Evolutionary conservation across 495 filamentous ascomycete genomes (phyloP), one percentile per base, ranked within the genome.

Genomic region (Aspergillus affinis): DNA sequence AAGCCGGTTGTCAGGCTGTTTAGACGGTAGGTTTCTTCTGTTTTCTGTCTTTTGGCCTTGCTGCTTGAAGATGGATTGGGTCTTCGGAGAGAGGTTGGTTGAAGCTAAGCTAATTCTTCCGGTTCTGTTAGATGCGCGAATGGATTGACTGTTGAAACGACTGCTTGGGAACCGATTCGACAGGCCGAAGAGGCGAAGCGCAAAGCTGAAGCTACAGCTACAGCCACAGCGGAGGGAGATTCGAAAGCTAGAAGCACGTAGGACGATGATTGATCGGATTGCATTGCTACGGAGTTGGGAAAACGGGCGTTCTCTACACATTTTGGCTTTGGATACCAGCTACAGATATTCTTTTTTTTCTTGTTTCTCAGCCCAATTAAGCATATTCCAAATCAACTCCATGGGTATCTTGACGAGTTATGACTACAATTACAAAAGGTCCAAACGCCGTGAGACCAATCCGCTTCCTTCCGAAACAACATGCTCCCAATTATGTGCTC

Each of bases 141-240:
- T 66, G 86, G 82, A 56, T 85, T 93, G 70, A 89, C 81, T 61
- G 88, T 92, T 10, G 92, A 96, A 73, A 95, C 91, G 23, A 95
- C 91, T 21, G 76, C 82, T 51, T 93, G 89, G 89, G 90, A 94
- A 57, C 70, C 69, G 20, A 57, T 76, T 10, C 60, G 74, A 48
- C 46, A 67, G 48, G 68, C 65, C 5, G 64, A 72, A 54, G 58
- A 69, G n/a, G 67, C 63, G 56, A 65, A 61, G 29, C 65, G 66
- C 36, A 65, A 69, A 23, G 46, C 59, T 52, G 52, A n/a, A n/a
- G n/a, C n/a, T n/a, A n/a, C 32, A 36, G 32, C 32, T 36, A 12
- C 32, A 12, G 32, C 6, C 12, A 13, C 13, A 10, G 13, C 61
- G 9, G 55, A 54, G 27, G 32, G 30, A 3, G 51, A n/a, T 7